Conservation (phyloP, 148 eudicot genomes). For the Chenopodium album region DNA sequence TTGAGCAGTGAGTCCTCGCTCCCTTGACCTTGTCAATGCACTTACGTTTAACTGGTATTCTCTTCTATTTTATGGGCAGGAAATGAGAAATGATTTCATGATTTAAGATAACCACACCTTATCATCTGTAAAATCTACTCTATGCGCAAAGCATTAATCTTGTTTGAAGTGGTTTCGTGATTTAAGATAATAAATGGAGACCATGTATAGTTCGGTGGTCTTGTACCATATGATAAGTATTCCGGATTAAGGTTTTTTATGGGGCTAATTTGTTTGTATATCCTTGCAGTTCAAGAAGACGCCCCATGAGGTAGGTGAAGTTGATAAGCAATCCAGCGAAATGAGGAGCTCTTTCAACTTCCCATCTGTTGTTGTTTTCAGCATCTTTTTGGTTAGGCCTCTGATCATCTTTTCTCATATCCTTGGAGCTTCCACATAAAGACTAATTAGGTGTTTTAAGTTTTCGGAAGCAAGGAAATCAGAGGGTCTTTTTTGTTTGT, state of each 20-base stretch:
- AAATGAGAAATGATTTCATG: background rate
- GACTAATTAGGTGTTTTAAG: conserved; percentile 8
- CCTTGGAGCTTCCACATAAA: conserved; percentile 6
- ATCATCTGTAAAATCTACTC: background rate
- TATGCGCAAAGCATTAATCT: background rate
- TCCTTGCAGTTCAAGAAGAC: conserved; percentile 37
- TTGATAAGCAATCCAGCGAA: conserved; percentile 1
- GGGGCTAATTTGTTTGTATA: background rate
- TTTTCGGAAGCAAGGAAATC: conserved; percentile 1
- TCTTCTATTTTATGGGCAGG: background rate
- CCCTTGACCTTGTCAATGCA: background rate
- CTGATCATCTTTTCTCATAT: conserved; percentile 11
- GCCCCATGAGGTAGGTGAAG: conserved; percentile 24
- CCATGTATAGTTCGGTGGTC: background rate
- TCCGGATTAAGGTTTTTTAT: background rate
- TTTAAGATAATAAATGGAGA: background rate
- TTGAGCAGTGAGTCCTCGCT: conserved; percentile 72
- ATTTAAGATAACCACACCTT: background rate
- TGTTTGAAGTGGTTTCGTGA: background rate
- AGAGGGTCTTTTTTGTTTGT: conserved; percentile 15
- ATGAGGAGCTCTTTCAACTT: background rate
- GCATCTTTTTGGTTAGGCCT: conserved; percentile 8
- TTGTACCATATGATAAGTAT: background rate
- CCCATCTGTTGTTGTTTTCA: conserved; percentile 5
- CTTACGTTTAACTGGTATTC: conserved; percentile 6